A percentile compares a stretch with the other conserved stretches of the same genome.
Evolutionary conservation across 805 yeast species (phyloP).

Genomic region (Starmerella sirachaensis): DNA sequence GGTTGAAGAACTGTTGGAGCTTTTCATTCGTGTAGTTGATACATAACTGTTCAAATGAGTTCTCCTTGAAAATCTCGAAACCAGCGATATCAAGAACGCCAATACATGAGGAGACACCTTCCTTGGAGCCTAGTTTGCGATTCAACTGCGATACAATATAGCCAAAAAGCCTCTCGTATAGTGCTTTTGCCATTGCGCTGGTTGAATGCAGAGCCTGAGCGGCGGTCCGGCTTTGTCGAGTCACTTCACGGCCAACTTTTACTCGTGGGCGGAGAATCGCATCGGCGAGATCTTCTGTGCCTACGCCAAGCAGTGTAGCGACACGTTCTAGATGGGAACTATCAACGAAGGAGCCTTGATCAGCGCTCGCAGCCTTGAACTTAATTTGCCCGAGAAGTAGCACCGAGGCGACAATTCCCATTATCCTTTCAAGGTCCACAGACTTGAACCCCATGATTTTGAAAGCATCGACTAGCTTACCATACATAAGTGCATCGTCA

Average conservation of each 20-base stretch:
- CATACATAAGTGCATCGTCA: conserved; percentile 62
- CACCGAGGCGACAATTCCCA: conserved; percentile 59
- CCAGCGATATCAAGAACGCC: conserved; percentile 97
- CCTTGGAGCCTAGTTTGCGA: conserved; percentile 37
- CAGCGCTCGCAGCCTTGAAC: conserved; percentile 50
- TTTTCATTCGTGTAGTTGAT: conserved; percentile 94
- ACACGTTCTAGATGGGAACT: conserved; percentile 41
- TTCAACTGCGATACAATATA: conserved; percentile 67
- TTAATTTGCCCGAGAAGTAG: conserved; percentile 78
- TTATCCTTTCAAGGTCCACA: conserved; percentile 45
- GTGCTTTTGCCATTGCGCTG: conserved; percentile 76
- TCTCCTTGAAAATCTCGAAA: conserved; percentile 89
- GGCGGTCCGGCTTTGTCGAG: conserved; percentile 66
- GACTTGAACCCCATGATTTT: conserved; percentile 56
- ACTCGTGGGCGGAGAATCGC: conserved; percentile 68
- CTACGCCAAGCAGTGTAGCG: conserved; percentile 55
- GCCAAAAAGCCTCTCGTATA: conserved; percentile 76
- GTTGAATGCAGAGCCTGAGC: conserved; percentile 67
- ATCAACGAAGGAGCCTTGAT: conserved; percentile 60
- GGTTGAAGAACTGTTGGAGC: conserved; percentile 93
- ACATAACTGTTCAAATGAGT: conserved; percentile 93
- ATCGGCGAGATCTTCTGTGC: conserved; percentile 40
- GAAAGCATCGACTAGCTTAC: conserved; percentile 52
- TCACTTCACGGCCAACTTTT: conserved; percentile 80
- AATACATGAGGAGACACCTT: conserved; percentile 36